Conservation (phyloP, 805 yeast genomes). For the Candida koratica region DNA sequence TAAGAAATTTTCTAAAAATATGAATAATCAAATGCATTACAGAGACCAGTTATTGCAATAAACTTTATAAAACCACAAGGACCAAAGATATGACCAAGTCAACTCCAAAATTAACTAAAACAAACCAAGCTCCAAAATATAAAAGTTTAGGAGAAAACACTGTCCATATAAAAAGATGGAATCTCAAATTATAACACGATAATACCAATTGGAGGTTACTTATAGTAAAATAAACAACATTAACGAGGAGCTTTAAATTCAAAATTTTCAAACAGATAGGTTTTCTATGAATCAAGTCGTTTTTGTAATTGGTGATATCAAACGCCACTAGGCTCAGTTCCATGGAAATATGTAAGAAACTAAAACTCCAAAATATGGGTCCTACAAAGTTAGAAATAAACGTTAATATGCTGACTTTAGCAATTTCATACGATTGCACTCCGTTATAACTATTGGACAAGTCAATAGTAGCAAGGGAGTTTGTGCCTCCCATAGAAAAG, state of each 20-base stretch:
- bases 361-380: conserved; percentile 75
- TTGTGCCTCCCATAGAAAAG: conserved; percentile 86
- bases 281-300: conserved; percentile 14
- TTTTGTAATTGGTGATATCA: conserved; percentile 9
- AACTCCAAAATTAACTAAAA: conserved; percentile 41
- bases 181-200: conserved; percentile 72
- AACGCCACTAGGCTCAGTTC: conserved; percentile 25
- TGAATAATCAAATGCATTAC: conserved; percentile 77
- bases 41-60: conserved; percentile 40
- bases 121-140: conserved; percentile 73
- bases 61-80: conserved; percentile 3
- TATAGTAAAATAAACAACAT: conserved; percentile 54
- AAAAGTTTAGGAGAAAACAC: conserved; percentile 92
- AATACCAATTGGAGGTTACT: conserved; percentile 55
- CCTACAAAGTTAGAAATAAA: conserved; percentile 82
- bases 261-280: conserved; percentile 16
- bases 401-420: conserved; percentile 72
- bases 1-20: conserved; percentile 60
- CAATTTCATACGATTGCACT: conserved; percentile 60
- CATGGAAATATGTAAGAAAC: conserved; percentile 38
- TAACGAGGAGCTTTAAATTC: conserved; percentile 35
- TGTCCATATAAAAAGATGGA: conserved; percentile 94
- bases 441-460: conserved; percentile 93
- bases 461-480: conserved; percentile 87
- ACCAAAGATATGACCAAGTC: conserved; percentile 42